Evolutionary conservation across 305 asterid species (phyloP), one percentile per base, ranked within the genome.

Genomic region (Coffea humblotiana): DNA sequence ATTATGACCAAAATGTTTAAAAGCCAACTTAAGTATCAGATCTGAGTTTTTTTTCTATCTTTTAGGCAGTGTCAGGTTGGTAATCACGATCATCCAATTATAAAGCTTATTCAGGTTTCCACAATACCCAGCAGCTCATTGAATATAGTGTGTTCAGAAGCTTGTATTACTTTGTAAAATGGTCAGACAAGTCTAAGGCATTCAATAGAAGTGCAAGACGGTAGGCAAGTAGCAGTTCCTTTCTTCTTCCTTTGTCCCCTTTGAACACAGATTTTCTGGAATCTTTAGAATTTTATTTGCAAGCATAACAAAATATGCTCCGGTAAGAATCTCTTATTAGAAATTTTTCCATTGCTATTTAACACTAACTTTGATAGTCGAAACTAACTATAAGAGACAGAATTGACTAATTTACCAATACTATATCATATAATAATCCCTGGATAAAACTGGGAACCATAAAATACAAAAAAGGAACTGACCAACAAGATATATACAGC

Each of bases 401-500:
- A 56, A 29, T 37, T 43, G 67, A 37, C 78, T 52, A 65, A 63
- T 19, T 16, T 35, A 64, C 80, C 11, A 66, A 76, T 80, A 37
- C 0, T 32, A 25, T 10, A 51, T 74, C 58, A 25, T 12, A 48
- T 37, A 5, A 72, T 32, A 29, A 18, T 18, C 56, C 29, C 43
- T 23, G 27, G 45, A n/a, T 63, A 15, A 49, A 51, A 80, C 75
- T 23, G n/a, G 43, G 60, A 49, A 63, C 48, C 6, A 81, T 71
- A n/a, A 68, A 74, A 60, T 19, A 74, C 61, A 56, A 47, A 77
- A 29, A 76, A 75, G 82, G 54, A 76, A 91, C 98, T 89, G 79
- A 96, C 99, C 99, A 49, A 96, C 98, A 68, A 96, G 97, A 86
- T 88, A 96, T 82, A 96, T 81, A 81, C 97, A 91, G 52, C 90